Base-by-base conservation (phyloP, 2,329 filamentous ascomycete genomes). In the Apiospora koreana region DNA sequence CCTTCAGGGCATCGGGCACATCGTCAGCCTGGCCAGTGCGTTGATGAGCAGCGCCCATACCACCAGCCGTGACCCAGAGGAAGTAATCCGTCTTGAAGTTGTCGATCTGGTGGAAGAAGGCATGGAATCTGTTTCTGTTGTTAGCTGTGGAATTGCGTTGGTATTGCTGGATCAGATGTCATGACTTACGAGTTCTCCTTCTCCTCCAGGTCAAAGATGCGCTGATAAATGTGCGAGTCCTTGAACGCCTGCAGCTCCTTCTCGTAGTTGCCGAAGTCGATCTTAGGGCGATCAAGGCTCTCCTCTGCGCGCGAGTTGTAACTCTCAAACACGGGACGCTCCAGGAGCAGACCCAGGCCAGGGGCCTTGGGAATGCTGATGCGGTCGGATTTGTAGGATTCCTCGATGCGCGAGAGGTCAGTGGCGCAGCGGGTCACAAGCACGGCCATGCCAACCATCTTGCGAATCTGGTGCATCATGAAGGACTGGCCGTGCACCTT, bases 391-490 rank as follows among this genome's bases (percentile, higher is more conserved):
- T 88, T 89, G 80, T 97, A 97, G 71, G 91, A 93, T 72, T 97
- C 88, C 0, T 83, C 80, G 75, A 99, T 93, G 38, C 93, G 89
- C 14, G 88, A 83, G 4, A 91, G 85, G 4, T 93, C 86, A n/a
- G 91, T 91, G 67, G 94, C 96, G 80, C 93, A 97, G 46, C 96
- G 91, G 8, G 97, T 92, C 7, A 95, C 86, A 71, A 99, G 86
- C 43, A 94, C 90, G 10, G 91, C 94, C 92, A 99, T 94, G 70
- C 93, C 94, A 21, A 99, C 94, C 96, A 99, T 98, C 83, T 98
- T 99, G 77, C 96, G 92, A 81, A 99, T 99, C 84, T 99, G 96
- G 82, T 99, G 96, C 96, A 99, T 99, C 96, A 99, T 99, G 87
- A 99, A 99, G 78, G 92, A 95, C 82, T 99, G 96, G 0, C 96